A percentile compares a stretch with the other conserved stretches of the same genome.
These are phyloP conservation scores for Fusarium verrucosum DNA, from an alignment of 2,329 filamentous ascomycete genomes.

Conservation along the genomic window DNA sequence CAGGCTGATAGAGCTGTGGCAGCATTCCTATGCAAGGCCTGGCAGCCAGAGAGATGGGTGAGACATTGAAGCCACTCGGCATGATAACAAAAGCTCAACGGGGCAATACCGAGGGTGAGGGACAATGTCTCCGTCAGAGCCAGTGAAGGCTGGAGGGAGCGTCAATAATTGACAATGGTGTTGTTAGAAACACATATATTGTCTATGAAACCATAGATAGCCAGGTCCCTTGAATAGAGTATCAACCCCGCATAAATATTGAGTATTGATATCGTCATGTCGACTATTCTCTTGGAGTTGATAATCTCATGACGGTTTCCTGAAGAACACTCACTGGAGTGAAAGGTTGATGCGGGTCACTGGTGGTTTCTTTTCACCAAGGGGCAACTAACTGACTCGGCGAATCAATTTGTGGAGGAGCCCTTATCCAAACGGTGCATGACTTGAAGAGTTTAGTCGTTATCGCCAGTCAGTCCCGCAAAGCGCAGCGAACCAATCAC, in stretches of 20 bases:
- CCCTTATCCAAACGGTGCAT: slow-evolving; percentile 27
- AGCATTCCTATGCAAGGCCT: slow-evolving; percentile 44
- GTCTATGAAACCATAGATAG: not conserved
- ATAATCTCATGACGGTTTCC: not conserved
- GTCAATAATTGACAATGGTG: slow-evolving; percentile 20
- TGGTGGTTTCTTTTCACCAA: not conserved
- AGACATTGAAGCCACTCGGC: slow-evolving; percentile 41
- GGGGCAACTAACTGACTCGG: slow-evolving; percentile 4
- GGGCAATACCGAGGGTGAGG: slow-evolving; percentile 1
- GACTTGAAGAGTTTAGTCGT: not conserved
- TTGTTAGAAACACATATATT: slow-evolving; percentile 19
- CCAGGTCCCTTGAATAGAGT: not conserved
- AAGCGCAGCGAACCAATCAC: slow-evolving; percentile 30
- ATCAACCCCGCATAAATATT: not conserved
- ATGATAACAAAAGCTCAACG: not conserved
- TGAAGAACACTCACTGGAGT: slow-evolving; percentile 12
- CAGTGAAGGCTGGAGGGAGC: slow-evolving; percentile 6
- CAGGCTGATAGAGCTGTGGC: slow-evolving; percentile 29
- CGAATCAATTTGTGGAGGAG: slow-evolving; percentile 11
- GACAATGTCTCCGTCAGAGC: slow-evolving; percentile 1
- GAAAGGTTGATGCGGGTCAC: slow-evolving; percentile 13
- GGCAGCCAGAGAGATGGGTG: slow-evolving; percentile 16
- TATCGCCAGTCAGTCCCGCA: slow-evolving; percentile 24
- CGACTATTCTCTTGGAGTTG: not conserved
- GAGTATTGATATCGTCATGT: not conserved